These are phyloP conservation scores for Lophiotrema nucula DNA, from an alignment of 495 filamentous ascomycete species.

Conservation along the genomic window DNA sequence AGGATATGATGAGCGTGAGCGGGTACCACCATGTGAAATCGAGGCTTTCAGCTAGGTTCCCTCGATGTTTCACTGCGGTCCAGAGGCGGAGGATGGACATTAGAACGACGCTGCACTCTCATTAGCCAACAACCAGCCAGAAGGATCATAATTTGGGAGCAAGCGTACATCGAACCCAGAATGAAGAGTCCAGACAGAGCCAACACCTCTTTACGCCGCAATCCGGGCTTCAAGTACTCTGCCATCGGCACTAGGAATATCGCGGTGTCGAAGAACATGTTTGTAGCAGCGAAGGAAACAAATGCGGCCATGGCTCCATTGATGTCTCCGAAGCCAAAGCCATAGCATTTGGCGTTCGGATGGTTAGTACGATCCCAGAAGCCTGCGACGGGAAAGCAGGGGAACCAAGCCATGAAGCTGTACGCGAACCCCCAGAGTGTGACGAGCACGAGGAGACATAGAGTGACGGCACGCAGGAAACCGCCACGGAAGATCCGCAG, in stretches of 20 bases:
- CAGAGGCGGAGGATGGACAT: constrained; percentile 18
- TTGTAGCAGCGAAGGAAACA: constrained; percentile 7
- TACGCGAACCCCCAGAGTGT: constrained; percentile 13
- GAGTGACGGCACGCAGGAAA: background rate
- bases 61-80: background rate
- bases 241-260: constrained; percentile 13
- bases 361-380: constrained; percentile 19
- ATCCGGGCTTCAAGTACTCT: constrained; percentile 5
- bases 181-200: constrained; percentile 11
- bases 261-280: constrained; percentile 20
- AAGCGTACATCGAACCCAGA: constrained; percentile 6
- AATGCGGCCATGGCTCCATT: background rate
- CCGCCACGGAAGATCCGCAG: constrained; percentile 16
- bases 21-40: constrained; percentile 30
- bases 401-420: constrained; percentile 7
- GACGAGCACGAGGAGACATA: constrained; percentile 2
- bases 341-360: constrained; percentile 11
- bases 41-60: background rate
- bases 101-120: constrained; percentile 15
- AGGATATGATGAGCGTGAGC: constrained; percentile 13
- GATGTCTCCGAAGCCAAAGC: background rate
- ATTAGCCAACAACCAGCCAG: too few relatives aligned
- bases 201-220: background rate
- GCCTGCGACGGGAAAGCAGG: constrained; percentile 8
- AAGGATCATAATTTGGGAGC: background rate